Evolutionary conservation across 2,329 filamentous ascomycete genomes (phyloP), one percentile per base, ranked within the genome.

Genomic region (Dryadomyces quercus-mongolicae): DNA sequence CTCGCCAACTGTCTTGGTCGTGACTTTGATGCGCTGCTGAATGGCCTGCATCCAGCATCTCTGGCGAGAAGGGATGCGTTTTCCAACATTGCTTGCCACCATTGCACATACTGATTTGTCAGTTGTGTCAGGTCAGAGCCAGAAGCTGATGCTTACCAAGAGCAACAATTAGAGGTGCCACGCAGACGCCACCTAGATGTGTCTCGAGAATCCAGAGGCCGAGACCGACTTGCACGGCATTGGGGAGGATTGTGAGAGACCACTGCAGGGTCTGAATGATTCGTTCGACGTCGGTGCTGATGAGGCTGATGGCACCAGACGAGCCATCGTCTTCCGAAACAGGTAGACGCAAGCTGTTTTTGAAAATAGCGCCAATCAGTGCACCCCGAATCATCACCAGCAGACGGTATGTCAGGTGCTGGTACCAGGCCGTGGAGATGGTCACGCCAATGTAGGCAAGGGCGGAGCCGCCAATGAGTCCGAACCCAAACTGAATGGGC

Each of bases 11-110:
- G 75, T 71, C 5, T 68, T 68, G 6, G 72, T 66, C 0, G 74
- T 78, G 10, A 70, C 68, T 4, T 69, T 71, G 34, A 78, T 70
- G 2, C 75, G 70, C 25, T 64, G 64, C 58, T 78, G 68, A 16
- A 76, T 74, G 16, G 73, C 73, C 53, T 71, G 65, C 22, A 78
- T 67, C 75, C 76, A 78, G n/a, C 44, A 25, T n/a, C 51, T 21
- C n/a, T 52, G 51, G 10, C 51, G 51, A 1, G 43, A 31, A 22
- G 51, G 51, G 10, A 20, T 44, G 15, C 22, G 49, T 15, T 20
- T 44, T 20, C 49, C 49, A 1, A 51, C 49, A 22, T 7, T n/a
- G 6, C 21, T 22, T 22, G 49, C 40, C 5, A 51, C 22, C 3
- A 45, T 3, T 0, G 40, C 40, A 31, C 49, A 45, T 12, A 31